Base-by-base conservation (phyloP, 108 stramenopile genomes). In the Cyclotella kingstonii region DNA sequence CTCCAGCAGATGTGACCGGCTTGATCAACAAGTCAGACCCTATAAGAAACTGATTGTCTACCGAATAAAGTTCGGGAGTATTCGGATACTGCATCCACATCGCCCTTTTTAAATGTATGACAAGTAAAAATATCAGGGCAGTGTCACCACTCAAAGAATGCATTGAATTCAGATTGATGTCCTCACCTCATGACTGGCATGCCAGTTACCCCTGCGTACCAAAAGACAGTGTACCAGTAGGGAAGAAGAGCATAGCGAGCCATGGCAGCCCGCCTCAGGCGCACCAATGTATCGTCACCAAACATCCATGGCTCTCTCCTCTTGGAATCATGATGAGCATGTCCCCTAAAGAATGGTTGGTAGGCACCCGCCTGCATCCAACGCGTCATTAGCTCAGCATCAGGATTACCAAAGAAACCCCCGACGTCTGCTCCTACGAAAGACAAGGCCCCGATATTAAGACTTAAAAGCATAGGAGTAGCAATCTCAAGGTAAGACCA, bases 391-490 rank as follows among this genome's bases (percentile, higher is more conserved):
- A 99, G 89, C 77, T 99, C 97, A 9, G 94, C 85, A 70, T 93
- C 91, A 6, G 97, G 86, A 63, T 98, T 83, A 0, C 95, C 95
- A 60, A 99, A 97, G 76, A 99, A 99, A 9, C 99, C 99, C n/a
- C 99, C 99, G 1, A 98, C 99, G 79, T 99, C 99, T 1, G 99
- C 97, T 10, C 99, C 99, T 10, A 91, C 95, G 67, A 99, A 99
- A 2, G 94, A 86, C 27, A 98, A 57, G 1, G 97, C 97, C 29
- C 82, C 95, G 15, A 96, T 66, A 57, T 93, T 94, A 47, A 98
- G 79, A 68, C 93, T 78, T 18, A 99, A 78, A 30, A 99, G 83
- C 99, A 99, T 99, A 1, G 97, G 97, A 21, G 88, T 57, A 14
- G 97, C 82, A n/a, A 94, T 80, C 50, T 81, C 76, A 23, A 99